A percentile compares a stretch with the other conserved stretches of the same genome.
phyloP scores from a whole-genome alignment of 2,329 filamentous ascomycete genomes.

The Anthostomella pinea region DNA sequence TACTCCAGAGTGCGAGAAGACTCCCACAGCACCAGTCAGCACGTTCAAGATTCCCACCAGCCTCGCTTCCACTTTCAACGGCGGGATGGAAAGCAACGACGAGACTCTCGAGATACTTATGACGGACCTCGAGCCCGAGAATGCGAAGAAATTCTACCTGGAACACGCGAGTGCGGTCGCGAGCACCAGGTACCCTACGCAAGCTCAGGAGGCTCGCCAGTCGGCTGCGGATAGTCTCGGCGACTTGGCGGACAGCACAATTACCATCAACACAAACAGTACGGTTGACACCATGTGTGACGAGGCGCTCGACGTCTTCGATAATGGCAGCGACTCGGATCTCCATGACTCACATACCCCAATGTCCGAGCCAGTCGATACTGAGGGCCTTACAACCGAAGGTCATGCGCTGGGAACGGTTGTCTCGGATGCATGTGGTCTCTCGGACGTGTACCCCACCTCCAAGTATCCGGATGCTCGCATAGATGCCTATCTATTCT shows the following conservation, averaged over 20 bases:
- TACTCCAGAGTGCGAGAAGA: slow-evolving; percentile 61
- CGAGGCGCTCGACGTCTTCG: slow-evolving; percentile 75
- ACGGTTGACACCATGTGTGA: slow-evolving; percentile 44
- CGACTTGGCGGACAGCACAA: slow-evolving; percentile 51
- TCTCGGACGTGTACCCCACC: slow-evolving; percentile 84
- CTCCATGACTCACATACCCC: slow-evolving; percentile 55
- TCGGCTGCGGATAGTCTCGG: slow-evolving; percentile 58
- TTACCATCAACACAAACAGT: slow-evolving; percentile 36
- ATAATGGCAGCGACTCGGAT: slow-evolving; percentile 56
- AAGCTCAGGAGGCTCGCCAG: slow-evolving; percentile 61
- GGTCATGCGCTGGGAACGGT: slow-evolving; percentile 91
- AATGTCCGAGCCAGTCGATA: slow-evolving; percentile 56
- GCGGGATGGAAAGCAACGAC: slow-evolving; percentile 54
- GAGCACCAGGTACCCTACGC: slow-evolving; percentile 70
- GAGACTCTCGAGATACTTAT: slow-evolving; percentile 75
- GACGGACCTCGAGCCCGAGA: slow-evolving; percentile 67
- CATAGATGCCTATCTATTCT: slow-evolving; percentile 95
- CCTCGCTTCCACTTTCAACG: slow-evolving; percentile 36
- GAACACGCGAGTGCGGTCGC: slow-evolving; percentile 83
- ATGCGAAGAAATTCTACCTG: slow-evolving; percentile 69
- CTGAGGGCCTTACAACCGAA: slow-evolving; percentile 81
- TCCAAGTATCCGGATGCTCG: slow-evolving; percentile 87
- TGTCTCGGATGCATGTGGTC: slow-evolving; percentile 84
- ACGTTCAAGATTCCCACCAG: slow-evolving; percentile 57
- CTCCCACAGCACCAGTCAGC: slow-evolving; percentile 35